Evolutionary conservation across 306 rosid species (phyloP), one percentile per base, ranked within the genome.

Genomic region (Trichosanthes truncata): DNA sequence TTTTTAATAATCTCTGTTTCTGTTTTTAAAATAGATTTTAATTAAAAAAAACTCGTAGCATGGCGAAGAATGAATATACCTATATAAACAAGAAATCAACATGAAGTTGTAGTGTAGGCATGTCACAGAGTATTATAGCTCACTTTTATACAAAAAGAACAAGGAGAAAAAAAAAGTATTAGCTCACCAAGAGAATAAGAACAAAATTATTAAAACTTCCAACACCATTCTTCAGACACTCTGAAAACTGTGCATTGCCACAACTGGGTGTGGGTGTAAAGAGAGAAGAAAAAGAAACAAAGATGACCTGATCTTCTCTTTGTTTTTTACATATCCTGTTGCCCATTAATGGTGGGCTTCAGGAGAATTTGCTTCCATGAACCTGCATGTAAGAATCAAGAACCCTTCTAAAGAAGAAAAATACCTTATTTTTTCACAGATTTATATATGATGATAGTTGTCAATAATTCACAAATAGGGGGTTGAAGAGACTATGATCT

Each of bases 401-500:
- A 52, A 40, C 43, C 4, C n/a, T 40, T 76, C 52, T 40, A 36
- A 31, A 76, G 33, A 57, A 21, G 18, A 35, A 41, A 77, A 20
- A 74, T 29, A 31, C 62, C 45, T 74, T 43, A 5, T 75, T 20
- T 77, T 56, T 77, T 55, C 80, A 55, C 80, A 52, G 46, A 31
- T 53, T 74, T 74, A 74, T 20, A 57, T 43, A 55, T 35, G 18
- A 41, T 45, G 78, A 55, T 33, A 23, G 13, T 43, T 36, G 80
- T 23, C 35, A 20, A 73, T 46, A 41, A 69, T 26, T 51, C 78
- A 74, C 78, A 74, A 74, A 74, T 48, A 52, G 45, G 78, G 62
- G 1, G 20, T 25, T 26, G 9, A 74, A 48, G 40, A 74, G 46
- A 74, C 38, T 51, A 51, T 48, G 2, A 51, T 74, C 78, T 74